These are phyloP conservation scores for Pythium phragmiticola DNA, from an alignment of 352 stramenopile species.

Conservation along the genomic window DNA sequence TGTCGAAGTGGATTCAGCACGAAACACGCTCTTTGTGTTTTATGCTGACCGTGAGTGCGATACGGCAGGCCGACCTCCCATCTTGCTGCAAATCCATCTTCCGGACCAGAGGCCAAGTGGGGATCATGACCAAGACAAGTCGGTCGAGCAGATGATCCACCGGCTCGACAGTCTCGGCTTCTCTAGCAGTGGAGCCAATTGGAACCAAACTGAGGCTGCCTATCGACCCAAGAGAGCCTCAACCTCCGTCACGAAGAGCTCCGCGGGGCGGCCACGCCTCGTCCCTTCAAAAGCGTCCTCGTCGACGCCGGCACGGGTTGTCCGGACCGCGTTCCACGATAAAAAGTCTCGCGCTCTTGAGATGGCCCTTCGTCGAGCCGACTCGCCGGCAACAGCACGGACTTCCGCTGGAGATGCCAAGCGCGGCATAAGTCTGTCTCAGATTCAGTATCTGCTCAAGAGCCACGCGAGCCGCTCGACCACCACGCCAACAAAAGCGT, in stretches of 20 bases:
- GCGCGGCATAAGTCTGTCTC: constrained; percentile 13
- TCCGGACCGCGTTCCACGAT: constrained; percentile 30
- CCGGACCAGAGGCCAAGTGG: constrained; percentile 1
- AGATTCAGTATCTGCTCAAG: constrained; percentile 26
- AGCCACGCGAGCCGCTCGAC: background rate
- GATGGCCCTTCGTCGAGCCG: constrained; percentile 29
- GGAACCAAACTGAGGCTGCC: constrained; percentile 4
- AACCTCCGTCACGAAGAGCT: background rate
- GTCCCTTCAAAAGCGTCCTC: constrained; percentile 4
- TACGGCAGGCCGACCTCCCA: constrained; percentile 13
- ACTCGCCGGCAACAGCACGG: background rate
- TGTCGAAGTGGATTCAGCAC: constrained; percentile 21
- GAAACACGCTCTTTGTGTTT: constrained; percentile 24
- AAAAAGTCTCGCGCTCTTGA: constrained; percentile 41
- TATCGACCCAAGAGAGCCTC: constrained; percentile 10
- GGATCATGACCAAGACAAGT: constrained; percentile 4
- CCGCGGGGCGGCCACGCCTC: background rate
- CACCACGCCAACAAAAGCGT: background rate
- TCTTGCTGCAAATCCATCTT: constrained; percentile 16
- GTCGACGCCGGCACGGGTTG: background rate
- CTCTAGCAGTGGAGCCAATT: background rate
- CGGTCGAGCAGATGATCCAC: constrained; percentile 13
- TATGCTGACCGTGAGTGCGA: constrained; percentile 24
- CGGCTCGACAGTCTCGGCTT: constrained; percentile 18
- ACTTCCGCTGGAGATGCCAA: background rate